Base-by-base conservation (phyloP, 192 early-diverging fungal species). In the Backusella mclennaniae region DNA sequence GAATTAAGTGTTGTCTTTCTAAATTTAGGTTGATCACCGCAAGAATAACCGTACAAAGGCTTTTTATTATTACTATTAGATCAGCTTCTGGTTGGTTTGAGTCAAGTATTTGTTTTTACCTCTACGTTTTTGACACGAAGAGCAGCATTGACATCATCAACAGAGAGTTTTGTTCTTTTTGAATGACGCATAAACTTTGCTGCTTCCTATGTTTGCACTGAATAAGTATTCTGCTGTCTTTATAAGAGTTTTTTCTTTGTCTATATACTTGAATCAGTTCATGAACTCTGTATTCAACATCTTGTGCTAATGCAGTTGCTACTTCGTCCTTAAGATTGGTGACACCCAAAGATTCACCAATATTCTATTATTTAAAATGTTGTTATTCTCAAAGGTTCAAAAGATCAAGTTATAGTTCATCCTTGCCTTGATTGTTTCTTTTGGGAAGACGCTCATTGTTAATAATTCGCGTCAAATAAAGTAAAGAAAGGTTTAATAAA, bases 171-270 rank as follows among this genome's bases (percentile, higher is more conserved):
- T 35, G 92, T 89, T 67, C 97, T 87, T 79, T 94, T 93, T 6
- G 94, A 92, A 74, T 98, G 98, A 39, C 93, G 91, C 98, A 99
- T 99, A 80, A 98, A 98, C 86, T 99, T 99, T 76, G 84, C 87
- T 0, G 96, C 95, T 80, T 99, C 97, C 89, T 95, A 82, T 26
- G 21, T 26, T 36, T 6, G 17, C 15, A 59, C 2, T 63, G 9
- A 2, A 35, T 46, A 17, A 69, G 33, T 39, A 38, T 76, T 2
- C 35, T 31, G 29, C 19, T 33, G 21, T 71, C 6, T 21, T 26
- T 67, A 78, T 21, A 42, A 49, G 67, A 0, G 19, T 9, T 7
- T 19, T 31, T 41, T 26, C 15, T 72, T 2, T 31, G 35, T 17
- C 35, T 35, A 66, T 71, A 68, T 79, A 93, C 92, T 83, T 91